Evolutionary conservation across 768 basidiomycete species (phyloP).

Genomic region (Mycena galericulata): DNA sequence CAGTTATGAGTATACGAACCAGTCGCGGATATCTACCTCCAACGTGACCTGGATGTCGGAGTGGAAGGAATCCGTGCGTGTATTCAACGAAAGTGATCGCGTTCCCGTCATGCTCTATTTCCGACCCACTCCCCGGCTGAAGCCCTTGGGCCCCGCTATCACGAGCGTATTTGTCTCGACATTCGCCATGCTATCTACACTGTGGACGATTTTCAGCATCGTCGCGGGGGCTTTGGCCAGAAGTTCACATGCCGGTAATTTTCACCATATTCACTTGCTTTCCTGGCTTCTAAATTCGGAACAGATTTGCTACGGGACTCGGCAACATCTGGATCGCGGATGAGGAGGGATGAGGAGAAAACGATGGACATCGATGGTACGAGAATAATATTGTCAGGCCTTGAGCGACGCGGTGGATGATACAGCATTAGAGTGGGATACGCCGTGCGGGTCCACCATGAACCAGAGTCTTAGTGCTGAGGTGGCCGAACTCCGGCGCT

Average conservation of each 20-base stretch:
- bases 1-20: neutral
- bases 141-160: conserved; percentile 19
- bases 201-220: conserved; percentile 12
- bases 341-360: no score
- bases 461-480: no score
- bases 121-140: neutral
- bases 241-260: neutral
- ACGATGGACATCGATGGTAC: no score
- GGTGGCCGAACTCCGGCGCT: no score
- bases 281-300: no score
- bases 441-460: no score
- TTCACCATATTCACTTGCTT: no score
- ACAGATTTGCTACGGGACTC: no score
- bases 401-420: no score
- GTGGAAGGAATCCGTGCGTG: neutral
- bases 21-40: neutral
- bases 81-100: neutral
- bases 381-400: no score
- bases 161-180: conserved; percentile 19
- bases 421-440: no score
- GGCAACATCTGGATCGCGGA: no score
- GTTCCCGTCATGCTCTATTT: conserved; percentile 19
- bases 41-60: neutral
- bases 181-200: conserved; percentile 8
- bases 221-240: conserved; percentile 10